Percentiles rank a stretch among this genome's conserved stretches.
phyloP scores from a whole-genome alignment of 306 rosid species.

The Cercis canadensis region DNA sequence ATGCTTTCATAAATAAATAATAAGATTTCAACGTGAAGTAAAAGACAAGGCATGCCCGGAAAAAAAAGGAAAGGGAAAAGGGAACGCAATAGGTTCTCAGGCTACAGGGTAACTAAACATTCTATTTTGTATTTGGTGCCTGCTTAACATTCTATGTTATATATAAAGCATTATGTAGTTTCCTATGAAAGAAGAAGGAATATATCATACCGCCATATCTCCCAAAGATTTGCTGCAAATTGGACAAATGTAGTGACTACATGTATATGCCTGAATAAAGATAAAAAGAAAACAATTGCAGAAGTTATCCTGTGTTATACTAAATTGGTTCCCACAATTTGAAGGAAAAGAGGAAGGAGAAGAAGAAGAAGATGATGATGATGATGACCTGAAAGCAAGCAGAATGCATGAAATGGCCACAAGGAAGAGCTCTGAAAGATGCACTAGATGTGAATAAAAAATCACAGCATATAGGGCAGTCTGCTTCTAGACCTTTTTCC shows the following conservation, averaged over 20 bases:
- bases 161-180: slow-evolving; percentile 8
- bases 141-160: not conserved
- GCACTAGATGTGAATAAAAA: slow-evolving; percentile 76
- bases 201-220: slow-evolving; percentile 44
- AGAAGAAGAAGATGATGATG: slow-evolving; percentile 14
- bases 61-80: too few relatives aligned
- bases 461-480: slow-evolving; percentile 84
- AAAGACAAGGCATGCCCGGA: too few relatives aligned
- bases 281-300: not conserved
- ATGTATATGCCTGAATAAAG: slow-evolving; percentile 38
- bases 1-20: not conserved
- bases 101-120: not conserved
- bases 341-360: not conserved
- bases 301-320: not conserved
- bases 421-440: slow-evolving; percentile 70
- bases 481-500: slow-evolving; percentile 72
- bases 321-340: not conserved
- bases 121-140: not conserved
- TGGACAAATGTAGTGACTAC: slow-evolving; percentile 43
- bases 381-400: slow-evolving; percentile 76
- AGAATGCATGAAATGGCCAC: slow-evolving; percentile 88
- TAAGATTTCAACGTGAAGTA: not conserved
- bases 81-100: not conserved
- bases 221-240: slow-evolving; percentile 46
- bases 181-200: not conserved